Percentiles rank a stretch among this genome's conserved stretches.
phyloP scores from a whole-genome alignment of 345 rosid species.

The Draba incana region DNA sequence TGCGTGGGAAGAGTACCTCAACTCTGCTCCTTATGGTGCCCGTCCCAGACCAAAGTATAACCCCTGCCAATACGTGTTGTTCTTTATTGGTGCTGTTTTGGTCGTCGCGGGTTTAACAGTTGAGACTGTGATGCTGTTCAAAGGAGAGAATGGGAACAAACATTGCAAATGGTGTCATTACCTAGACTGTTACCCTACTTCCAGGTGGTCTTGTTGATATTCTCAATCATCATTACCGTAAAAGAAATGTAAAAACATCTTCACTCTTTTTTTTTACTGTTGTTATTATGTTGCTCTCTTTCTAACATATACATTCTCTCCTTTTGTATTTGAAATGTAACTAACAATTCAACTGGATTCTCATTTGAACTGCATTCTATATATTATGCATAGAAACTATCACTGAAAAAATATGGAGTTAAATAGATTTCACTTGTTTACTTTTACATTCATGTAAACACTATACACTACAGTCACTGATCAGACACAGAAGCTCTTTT shows the following conservation, averaged over 20 bases:
- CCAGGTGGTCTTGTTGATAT: conserved; percentile 68
- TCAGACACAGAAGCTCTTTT: conserved; percentile 17
- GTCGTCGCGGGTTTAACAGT: conserved; percentile 58
- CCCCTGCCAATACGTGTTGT: conserved; percentile 67
- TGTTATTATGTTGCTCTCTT: conserved; percentile 9
- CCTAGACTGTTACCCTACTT: conserved; percentile 77
- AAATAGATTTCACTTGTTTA: background rate
- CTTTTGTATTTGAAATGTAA: background rate
- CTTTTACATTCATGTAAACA: conserved; percentile 22
- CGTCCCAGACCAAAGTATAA: conserved; percentile 65
- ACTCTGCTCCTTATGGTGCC: conserved; percentile 52
- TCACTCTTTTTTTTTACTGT: background rate
- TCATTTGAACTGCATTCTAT: background rate
- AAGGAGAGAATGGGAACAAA: conserved; percentile 75
- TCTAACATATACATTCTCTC: background rate
- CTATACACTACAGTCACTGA: conserved; percentile 39
- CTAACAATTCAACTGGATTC: background rate
- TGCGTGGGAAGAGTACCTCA: conserved; percentile 63
- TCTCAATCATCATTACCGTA: background rate
- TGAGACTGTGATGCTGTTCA: conserved; percentile 75
- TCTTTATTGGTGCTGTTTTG: conserved; percentile 46
- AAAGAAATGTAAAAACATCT: background rate
- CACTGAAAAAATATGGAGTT: conserved; percentile 16
- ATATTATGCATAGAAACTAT: background rate
- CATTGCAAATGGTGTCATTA: conserved; percentile 96